Evolutionary conservation across 805 yeast species (phyloP).

Genomic region (Jamesozyma hellenica): DNA sequence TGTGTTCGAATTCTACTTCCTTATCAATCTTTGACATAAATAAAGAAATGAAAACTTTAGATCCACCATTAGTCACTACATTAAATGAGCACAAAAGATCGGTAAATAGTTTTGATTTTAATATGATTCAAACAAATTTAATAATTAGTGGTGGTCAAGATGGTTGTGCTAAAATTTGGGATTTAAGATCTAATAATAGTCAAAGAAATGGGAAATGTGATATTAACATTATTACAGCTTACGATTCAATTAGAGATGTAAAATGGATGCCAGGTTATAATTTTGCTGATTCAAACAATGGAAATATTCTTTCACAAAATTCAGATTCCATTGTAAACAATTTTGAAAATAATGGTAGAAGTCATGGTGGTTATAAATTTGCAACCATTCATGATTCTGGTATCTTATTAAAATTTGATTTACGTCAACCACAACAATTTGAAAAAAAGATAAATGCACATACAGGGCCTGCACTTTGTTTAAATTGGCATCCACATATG

Average conservation of each 20-base stretch:
- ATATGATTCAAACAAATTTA: constrained; percentile 29
- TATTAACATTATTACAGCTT: constrained; percentile 37
- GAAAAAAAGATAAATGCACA: constrained; percentile 81
- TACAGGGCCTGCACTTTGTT: constrained; percentile 78
- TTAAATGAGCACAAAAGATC: constrained; percentile 29
- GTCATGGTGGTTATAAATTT: constrained; percentile 36
- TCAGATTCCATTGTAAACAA: not conserved
- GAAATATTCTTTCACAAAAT: not conserved
- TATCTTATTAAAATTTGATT: constrained; percentile 74
- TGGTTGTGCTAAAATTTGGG: constrained; percentile 72
- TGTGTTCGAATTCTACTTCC: constrained; percentile 27
- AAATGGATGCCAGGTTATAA: constrained; percentile 38
- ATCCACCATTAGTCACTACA: constrained; percentile 17
- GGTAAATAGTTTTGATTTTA: constrained; percentile 29
- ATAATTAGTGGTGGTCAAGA: constrained; percentile 67
- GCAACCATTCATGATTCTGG: constrained; percentile 87
- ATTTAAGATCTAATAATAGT: constrained; percentile 40
- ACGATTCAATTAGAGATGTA: constrained; percentile 59
- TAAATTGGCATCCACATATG: constrained; percentile 78
- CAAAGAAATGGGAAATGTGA: constrained; percentile 21
- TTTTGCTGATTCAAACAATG: constrained; percentile 4
- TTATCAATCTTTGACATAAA: constrained; percentile 28
- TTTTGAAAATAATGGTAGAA: constrained; percentile 17
- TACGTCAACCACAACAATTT: constrained; percentile 50
- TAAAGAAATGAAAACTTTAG: constrained; percentile 10